Evolutionary conservation across 1,284 basidiomycete genomes (phyloP), one percentile per base, ranked within the genome.

Genomic region (Athelia psychrophila): DNA sequence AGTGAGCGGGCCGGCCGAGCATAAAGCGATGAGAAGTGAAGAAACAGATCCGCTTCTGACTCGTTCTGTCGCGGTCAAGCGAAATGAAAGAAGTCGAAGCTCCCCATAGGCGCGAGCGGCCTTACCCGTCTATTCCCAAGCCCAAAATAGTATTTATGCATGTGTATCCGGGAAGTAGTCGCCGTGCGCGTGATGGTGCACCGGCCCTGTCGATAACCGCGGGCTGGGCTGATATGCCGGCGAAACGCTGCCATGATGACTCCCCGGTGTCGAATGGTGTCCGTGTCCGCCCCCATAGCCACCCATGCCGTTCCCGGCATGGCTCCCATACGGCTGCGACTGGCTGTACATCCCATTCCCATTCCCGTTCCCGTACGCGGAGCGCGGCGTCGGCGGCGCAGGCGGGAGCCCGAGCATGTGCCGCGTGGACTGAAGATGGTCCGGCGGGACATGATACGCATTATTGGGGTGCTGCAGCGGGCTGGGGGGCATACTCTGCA

Each of bases 401-500:
- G 64, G 58, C 51, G 64, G 62, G 48, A 64, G 62, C 44, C 67
- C 67, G 44, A 74, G 61, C 65, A 73, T 70, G 58, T 67, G 65
- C 47, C 70, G 67, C 23, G 68, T 63, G 50, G 59, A 56, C 50
- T 56, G 54, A 49, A 44, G 53, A 49, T 72, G 70, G 8, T 72
- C 68, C 35, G 67, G 60, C 24, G 58, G 54, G 51, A 64, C 59
- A 55, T 71, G 67, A 50, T 68, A 63, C 65, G n/a, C 59, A 58
- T n/a, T n/a, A 46, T 57, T 55, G 30, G 57, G 57, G 42, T 56
- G 51, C 40, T 58, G 61, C 44, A 63, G 65, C 27, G 63, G 59
- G 58, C 38, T 40, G 0, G 63, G 46, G 1, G 70, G 67, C 6
- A 74, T 54, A 10, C 82, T 80, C 63, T 86, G 85, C 15, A 89